Evolutionary conservation across 108 stramenopile genomes (phyloP).

Genomic region (Cyclostephanos invisitatus): DNA sequence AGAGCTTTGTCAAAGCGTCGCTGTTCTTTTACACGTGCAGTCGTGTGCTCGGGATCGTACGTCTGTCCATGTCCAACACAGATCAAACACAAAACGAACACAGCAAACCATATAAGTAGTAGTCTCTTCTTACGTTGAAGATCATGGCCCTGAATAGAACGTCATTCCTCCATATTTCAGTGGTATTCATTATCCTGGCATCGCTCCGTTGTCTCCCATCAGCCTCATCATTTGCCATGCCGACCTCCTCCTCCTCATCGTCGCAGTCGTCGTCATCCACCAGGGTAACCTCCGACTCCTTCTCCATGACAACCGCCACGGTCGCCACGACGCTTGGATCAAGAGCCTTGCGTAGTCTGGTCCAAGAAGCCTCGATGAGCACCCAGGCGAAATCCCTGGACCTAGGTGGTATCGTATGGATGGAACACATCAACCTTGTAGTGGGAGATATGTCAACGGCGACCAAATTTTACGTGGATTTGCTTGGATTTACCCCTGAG

Average conservation of each 20-base stretch:
- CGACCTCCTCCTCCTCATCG: neutral
- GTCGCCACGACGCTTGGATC: slow-evolving; percentile 29
- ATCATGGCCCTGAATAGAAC: neutral
- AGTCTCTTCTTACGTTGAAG: too few species aligned
- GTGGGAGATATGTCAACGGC: slow-evolving; percentile 50
- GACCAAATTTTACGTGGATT: slow-evolving; percentile 56
- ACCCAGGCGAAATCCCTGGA: slow-evolving; percentile 23
- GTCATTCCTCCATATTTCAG: neutral
- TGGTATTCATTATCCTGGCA: neutral
- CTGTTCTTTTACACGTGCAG: too few species aligned
- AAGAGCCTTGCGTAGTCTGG: slow-evolving; percentile 17
- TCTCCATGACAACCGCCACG: neutral
- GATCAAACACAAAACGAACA: too few species aligned
- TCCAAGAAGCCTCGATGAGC: slow-evolving; percentile 24
- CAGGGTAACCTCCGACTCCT: neutral
- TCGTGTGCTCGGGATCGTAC: too few species aligned
- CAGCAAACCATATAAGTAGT: too few species aligned
- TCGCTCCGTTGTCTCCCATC: neutral
- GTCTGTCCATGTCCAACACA: too few species aligned
- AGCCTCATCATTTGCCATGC: slow-evolving; percentile 7
- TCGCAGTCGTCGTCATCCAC: neutral
- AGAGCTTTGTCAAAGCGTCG: too few species aligned
- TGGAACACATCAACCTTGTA: slow-evolving; percentile 71
- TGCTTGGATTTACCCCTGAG: slow-evolving; percentile 55
- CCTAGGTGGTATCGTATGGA: slow-evolving; percentile 55